A percentile compares a stretch with the other conserved stretches of the same genome.
phyloP scores from a whole-genome alignment of 2,329 filamentous ascomycete species.

The Graphilbum sp. region DNA sequence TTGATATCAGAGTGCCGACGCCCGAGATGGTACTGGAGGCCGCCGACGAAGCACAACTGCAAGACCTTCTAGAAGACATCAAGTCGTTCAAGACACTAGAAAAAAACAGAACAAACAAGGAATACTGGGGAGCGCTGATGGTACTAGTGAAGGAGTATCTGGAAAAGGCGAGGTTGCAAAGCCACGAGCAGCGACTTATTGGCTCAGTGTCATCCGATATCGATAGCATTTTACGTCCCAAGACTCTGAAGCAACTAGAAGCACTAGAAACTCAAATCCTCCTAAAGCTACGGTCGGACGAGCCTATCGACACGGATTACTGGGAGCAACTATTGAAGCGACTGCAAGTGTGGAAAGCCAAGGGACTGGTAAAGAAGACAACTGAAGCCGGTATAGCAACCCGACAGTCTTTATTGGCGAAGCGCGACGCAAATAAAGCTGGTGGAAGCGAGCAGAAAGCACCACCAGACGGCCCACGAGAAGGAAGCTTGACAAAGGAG shows the following conservation, averaged over 20 bases:
- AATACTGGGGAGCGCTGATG: constrained; percentile 88
- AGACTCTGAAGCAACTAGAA: constrained; percentile 75
- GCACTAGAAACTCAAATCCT: constrained; percentile 75
- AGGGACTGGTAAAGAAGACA: constrained; percentile 64
- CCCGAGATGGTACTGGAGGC: constrained; percentile 69
- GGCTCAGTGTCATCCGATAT: constrained; percentile 76
- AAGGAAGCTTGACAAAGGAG: no score
- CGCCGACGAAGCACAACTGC: constrained; percentile 45
- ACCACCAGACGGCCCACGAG: neutral
- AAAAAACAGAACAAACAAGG: constrained; percentile 56
- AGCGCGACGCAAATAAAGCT: constrained; percentile 55
- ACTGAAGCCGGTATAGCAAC: constrained; percentile 59
- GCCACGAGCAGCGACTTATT: constrained; percentile 50
- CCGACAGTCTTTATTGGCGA: constrained; percentile 48
- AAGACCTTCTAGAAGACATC: constrained; percentile 70
- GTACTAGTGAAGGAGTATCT: constrained; percentile 42
- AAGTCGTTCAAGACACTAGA: constrained; percentile 66
- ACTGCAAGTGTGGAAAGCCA: constrained; percentile 80
- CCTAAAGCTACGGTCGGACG: constrained; percentile 70
- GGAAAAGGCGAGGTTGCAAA: neutral
- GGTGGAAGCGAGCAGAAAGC: no score
- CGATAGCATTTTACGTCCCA: constrained; percentile 71
- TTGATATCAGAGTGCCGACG: constrained; percentile 58
- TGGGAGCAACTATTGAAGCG: constrained; percentile 87
- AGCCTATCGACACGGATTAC: constrained; percentile 90